Conservation (phyloP, 805 yeast species). For the Candida stauntonica region DNA sequence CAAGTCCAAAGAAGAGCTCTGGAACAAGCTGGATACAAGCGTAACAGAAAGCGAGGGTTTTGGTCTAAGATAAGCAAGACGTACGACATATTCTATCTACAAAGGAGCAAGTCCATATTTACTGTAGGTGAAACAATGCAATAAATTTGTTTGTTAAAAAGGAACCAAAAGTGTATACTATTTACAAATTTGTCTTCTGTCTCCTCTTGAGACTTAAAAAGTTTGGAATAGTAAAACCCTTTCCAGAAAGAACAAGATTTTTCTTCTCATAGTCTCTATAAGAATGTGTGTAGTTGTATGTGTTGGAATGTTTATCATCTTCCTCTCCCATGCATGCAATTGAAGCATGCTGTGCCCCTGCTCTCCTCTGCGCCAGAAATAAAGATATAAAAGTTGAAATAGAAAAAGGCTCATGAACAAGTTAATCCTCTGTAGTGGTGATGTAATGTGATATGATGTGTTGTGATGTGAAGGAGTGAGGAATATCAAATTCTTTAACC, state of each 20-base stretch:
- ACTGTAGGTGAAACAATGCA: slow-evolving; percentile 15
- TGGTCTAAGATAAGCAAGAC: slow-evolving; percentile 46
- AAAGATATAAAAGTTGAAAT: slow-evolving; percentile 1
- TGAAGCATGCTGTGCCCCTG: not conserved
- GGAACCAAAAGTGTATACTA: slow-evolving; percentile 19
- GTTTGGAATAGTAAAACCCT: slow-evolving; percentile 10
- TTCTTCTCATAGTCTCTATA: slow-evolving; percentile 8
- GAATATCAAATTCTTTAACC: slow-evolving; percentile 49
- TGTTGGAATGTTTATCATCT: slow-evolving; percentile 5
- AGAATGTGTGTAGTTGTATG: slow-evolving; percentile 3
- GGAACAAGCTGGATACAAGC: slow-evolving; percentile 59
- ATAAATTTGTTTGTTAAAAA: slow-evolving; percentile 14
- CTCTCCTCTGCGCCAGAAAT: not conserved
- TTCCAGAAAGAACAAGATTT: slow-evolving; percentile 7
- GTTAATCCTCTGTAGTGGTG: slow-evolving; percentile 4
- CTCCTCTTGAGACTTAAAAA: slow-evolving; percentile 7
- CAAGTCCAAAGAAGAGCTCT: slow-evolving; percentile 46
- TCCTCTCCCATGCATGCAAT: slow-evolving; percentile 1
- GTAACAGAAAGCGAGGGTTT: slow-evolving; percentile 82
- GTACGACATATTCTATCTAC: too few species aligned
- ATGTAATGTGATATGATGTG: too few species aligned
- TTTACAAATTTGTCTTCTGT: slow-evolving; percentile 19
- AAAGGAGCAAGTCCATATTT: too few species aligned
- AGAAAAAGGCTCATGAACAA: slow-evolving; percentile 7
- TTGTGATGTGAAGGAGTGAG: too few species aligned